Evolutionary conservation across 1,284 basidiomycete genomes (phyloP).

Genomic region (Leccinum subfulvum): DNA sequence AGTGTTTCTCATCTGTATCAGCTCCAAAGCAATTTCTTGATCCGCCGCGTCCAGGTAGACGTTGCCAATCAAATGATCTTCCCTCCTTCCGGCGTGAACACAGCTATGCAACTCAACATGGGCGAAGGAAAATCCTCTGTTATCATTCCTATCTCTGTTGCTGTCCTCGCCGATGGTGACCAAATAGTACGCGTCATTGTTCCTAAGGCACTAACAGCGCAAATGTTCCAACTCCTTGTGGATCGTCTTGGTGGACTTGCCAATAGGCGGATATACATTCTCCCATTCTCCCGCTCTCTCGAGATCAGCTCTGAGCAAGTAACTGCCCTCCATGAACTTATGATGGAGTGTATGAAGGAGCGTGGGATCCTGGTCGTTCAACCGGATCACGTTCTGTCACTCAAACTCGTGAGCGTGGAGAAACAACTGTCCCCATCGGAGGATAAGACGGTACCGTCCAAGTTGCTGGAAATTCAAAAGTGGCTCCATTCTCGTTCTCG

Average conservation of each 20-base stretch:
- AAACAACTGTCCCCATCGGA: conserved; percentile 14
- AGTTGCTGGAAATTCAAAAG: conserved; percentile 25
- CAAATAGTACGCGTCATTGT: conserved; percentile 1
- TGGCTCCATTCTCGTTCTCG: conserved; percentile 37
- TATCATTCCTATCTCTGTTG: not conserved
- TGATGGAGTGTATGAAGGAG: conserved; percentile 36
- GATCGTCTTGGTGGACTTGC: conserved; percentile 42
- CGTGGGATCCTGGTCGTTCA: conserved; percentile 46
- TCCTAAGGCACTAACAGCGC: conserved; percentile 13
- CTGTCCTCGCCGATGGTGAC: not conserved
- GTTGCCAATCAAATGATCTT: conserved; percentile 47
- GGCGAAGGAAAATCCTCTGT: conserved; percentile 52
- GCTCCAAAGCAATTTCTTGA: conserved; percentile 43
- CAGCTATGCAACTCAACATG: conserved; percentile 52
- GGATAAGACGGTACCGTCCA: not conserved
- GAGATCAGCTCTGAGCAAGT: conserved; percentile 13
- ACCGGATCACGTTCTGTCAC: conserved; percentile 53
- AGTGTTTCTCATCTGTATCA: conserved; percentile 15
- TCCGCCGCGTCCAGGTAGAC: conserved; percentile 39
- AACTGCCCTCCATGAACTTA: conserved; percentile 30
- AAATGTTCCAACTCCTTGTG: conserved; percentile 49
- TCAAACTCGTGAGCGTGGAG: conserved; percentile 45
- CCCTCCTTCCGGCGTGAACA: conserved; percentile 36
- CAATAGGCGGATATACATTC: conserved; percentile 44
- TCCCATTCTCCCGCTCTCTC: conserved; percentile 47